phyloP scores from a whole-genome alignment of 108 stramenopile genomes.

The Cyclotella kingstonii region DNA sequence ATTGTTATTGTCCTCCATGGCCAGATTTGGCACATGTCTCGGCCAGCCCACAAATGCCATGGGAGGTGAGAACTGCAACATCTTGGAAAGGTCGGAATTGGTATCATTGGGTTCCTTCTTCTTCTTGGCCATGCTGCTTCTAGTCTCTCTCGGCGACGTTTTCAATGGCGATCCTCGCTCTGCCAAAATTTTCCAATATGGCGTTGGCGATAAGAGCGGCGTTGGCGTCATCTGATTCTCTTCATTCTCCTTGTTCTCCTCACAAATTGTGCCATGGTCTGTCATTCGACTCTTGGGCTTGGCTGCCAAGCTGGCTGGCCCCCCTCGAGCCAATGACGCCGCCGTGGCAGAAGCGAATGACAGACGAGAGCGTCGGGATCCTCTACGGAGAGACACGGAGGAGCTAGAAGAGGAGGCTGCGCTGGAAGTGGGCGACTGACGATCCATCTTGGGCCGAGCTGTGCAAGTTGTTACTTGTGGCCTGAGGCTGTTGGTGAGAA shows the following conservation, averaged over 20 bases:
- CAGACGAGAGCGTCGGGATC: conserved; percentile 2
- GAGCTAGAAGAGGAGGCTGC: not conserved
- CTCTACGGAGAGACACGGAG: not conserved
- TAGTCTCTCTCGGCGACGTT: conserved; percentile 48
- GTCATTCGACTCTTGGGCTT: not conserved
- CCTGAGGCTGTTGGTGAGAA: too few species aligned
- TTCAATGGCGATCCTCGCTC: conserved; percentile 32
- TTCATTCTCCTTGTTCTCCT: not conserved
- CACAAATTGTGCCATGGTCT: not conserved
- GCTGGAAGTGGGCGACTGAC: not conserved
- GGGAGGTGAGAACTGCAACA: too few species aligned
- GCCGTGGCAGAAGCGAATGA: conserved; percentile 19
- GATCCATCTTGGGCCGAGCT: not conserved
- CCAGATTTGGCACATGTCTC: too few species aligned
- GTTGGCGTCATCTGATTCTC: not conserved
- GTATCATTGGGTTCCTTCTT: conserved; percentile 1
- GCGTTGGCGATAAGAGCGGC: conserved; percentile 45
- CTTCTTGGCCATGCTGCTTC: conserved; percentile 45
- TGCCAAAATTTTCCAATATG: conserved; percentile 66
- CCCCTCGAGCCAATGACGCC: conserved; percentile 3
- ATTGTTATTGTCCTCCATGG: too few species aligned
- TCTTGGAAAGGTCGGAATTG: too few species aligned
- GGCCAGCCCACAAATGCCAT: too few species aligned
- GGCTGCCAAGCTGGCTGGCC: conserved; percentile 9
- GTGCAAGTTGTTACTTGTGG: too few species aligned